Base-by-base conservation (phyloP, 495 filamentous ascomycete species). In the Xylaria venustula region DNA sequence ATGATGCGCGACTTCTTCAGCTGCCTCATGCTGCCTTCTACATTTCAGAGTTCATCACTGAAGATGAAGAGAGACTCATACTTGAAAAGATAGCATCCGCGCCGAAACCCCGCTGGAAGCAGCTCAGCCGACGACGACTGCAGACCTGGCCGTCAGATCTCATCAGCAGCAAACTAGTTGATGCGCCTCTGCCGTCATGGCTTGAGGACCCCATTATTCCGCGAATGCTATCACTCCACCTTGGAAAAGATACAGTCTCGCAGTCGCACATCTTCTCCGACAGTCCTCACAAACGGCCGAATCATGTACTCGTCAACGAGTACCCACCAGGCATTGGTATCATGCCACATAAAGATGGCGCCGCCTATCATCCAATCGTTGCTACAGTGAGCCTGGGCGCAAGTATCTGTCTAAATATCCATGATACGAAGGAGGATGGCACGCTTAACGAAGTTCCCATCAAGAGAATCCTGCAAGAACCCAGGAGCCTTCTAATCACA, bases 231-330 rank as follows among this genome's bases (percentile, higher is more conserved):
- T 80, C 79, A 30, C 71, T 81, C 36, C 79, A 75, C n/a, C 23
- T 80, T 15, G 70, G 70, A 3, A 58, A 68, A 58, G 60, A 40
- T 23, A 46, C 44, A 28, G 26, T 36, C 36, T 46, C 54, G 12
- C 67, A 70, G 42, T 54, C 65, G 19, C 66, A 78, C 48, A 79
- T 96, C 22, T 97, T 97, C 73, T 68, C 73, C 2, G 67, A 81
- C 19, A 84, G 91, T 23, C 90, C 93, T 25, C 93, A 97, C 65
- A 60, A 74, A 9, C 78, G 73, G 3, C 92, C 93, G 30, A 98
- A 98, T 62, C 94, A 98, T 77, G 89, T 94, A 47, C 80, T 98
- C 17, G 83, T 98, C 41, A 98, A 98, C 67, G 92, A 97, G 73
- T 98, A 98, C 73, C 75, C 73, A 1, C 86, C 90, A 0, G 91